Base-by-base conservation (phyloP, 805 yeast genomes). In the Cyberlindnera japonica region DNA sequence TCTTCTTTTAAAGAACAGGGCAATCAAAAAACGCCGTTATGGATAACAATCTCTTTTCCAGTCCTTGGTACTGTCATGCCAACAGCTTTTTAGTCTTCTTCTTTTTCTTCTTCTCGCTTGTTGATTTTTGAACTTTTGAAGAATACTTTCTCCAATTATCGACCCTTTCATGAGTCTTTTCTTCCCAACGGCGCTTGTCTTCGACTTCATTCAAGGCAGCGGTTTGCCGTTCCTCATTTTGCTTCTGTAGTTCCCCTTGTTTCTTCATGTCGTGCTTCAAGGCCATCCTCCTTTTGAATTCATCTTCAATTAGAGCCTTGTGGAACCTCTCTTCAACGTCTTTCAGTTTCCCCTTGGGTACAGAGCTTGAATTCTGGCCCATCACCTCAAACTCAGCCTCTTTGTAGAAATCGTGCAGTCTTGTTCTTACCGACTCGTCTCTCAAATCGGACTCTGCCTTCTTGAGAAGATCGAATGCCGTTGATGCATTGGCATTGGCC, bases 391-490 rank as follows among this genome's bases (percentile, higher is more conserved):
- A 9, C 11, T 9, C 12, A 9, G 25, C 25, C 25, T 9, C 12
- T 9, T 8, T 22, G 25, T 22, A 22, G 25, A 22, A 9, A 8
- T 22, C 25, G 12, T 22, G 11, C 25, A 22, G 25, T 8, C 12
- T 22, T 12, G 8, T 22, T 12, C 25, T 22, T 12, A 12, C 8
- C 11, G 25, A 22, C 25, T 22, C 25, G 8, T 8, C 12, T 22
- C 11, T 22, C 25, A 22, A 12, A 8, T 22, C 25, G 11, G 25
- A 56, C 37, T 77, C 74, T 0, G 88, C 79, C 45, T 71, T 74
- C 47, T 79, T 77, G 37, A 82, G 58, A 25, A 66, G 41, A 51
- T 78, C 82, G 57, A 82, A 82, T 2, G 88, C 88, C 23, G 62
- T 70, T 0, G 84, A 76, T 0, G 88, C 86, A n/a, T 67, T 61